Conservation (phyloP, 2,329 filamentous ascomycete species). For the Pseudogymnoascus sp. region DNA sequence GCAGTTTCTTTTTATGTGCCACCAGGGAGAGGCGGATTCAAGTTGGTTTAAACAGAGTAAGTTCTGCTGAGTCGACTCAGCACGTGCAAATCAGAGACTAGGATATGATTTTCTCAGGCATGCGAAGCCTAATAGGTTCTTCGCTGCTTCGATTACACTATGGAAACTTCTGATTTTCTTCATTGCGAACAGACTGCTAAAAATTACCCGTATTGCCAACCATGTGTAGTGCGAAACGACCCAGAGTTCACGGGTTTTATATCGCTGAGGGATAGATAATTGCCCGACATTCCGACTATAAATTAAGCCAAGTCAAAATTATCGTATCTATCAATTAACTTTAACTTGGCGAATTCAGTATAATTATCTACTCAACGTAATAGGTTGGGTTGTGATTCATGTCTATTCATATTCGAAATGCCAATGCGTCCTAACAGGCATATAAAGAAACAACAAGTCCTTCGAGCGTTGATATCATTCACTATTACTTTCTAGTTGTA, state of each 20-base stretch:
- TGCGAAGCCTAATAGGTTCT: neutral
- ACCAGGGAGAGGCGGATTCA: neutral
- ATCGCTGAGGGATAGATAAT: neutral
- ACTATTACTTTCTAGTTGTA: neutral
- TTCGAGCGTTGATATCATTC: neutral
- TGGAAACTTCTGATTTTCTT: neutral
- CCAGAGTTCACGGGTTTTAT: neutral
- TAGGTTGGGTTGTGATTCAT: neutral
- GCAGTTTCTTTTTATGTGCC: neutral
- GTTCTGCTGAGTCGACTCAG: too few relatives aligned
- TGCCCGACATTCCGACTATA: neutral
- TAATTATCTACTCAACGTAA: neutral
- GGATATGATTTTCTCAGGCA: neutral
- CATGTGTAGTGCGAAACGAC: neutral
- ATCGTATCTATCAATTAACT: neutral
- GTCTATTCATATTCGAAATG: neutral
- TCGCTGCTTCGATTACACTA: neutral
- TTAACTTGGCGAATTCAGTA: neutral
- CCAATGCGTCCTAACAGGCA: neutral
- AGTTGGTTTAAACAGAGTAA: neutral
- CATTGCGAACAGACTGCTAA: neutral
- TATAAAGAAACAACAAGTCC: neutral
- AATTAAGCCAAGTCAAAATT: neutral
- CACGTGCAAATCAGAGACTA: neutral
- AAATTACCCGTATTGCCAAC: neutral